These are phyloP conservation scores for peach (Prunus persica) DNA, from an alignment of 306 rosid genomes.

Conservation along the genomic window Prunus_persica_NCBIv2 NC_034011.1:27205501-27206000, in stretches of 20 bases:
- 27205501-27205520: constrained; percentile 40
- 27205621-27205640: constrained; percentile 86
- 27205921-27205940: not conserved
- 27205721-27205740: constrained; percentile 8
- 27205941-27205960: constrained; percentile 1
- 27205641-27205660: constrained; percentile 98
- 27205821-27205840: constrained; percentile 87
- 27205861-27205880: constrained; percentile 93
- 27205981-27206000: not conserved
- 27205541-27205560: constrained; percentile 63
- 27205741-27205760: constrained; percentile 20
- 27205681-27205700: constrained; percentile 17
- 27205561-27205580: constrained; percentile 69
- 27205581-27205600: constrained; percentile 94
- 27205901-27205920: constrained; percentile 49
- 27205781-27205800: constrained; percentile 98
- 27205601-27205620: constrained; percentile 90
- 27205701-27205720: constrained; percentile 17
- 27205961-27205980: constrained; percentile 3
- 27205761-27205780: constrained; percentile 55
- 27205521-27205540: constrained; percentile 88
- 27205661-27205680: constrained; percentile 14
- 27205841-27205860: constrained; percentile 95
- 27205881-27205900: constrained; percentile 97
- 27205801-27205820: constrained; percentile 92